Evolutionary conservation across 257 asterid species (phyloP).

Genomic region (Nicotiana tabacum): DNA sequence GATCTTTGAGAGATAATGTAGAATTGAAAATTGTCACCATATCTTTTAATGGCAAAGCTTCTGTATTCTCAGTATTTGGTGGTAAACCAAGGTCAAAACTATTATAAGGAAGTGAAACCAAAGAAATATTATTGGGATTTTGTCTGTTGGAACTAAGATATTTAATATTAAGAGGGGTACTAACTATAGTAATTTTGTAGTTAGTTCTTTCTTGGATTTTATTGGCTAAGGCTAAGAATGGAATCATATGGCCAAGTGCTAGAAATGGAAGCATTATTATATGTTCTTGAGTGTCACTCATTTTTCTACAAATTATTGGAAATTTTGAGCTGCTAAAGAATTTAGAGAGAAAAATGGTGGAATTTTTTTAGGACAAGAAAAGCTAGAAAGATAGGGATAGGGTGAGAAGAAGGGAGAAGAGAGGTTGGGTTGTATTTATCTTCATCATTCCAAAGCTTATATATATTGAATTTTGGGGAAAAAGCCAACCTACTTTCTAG

Average conservation of each 20-base stretch:
- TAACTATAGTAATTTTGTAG: conserved; percentile 51
- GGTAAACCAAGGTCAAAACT: conserved; percentile 57
- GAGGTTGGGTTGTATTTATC: neutral
- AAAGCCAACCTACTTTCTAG: neutral
- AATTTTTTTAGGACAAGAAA: neutral
- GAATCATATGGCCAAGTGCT: conserved; percentile 73
- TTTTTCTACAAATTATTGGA: neutral
- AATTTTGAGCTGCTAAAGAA: neutral
- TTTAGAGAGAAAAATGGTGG: neutral
- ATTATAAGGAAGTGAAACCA: conserved; percentile 51
- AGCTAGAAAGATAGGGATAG: neutral
- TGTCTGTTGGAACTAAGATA: conserved; percentile 42
- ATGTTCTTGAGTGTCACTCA: conserved; percentile 19
- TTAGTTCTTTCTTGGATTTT: conserved; percentile 25
- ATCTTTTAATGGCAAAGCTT: conserved; percentile 42
- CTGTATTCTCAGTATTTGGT: conserved; percentile 71
- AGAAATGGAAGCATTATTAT: conserved; percentile 60
- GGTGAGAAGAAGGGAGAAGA: neutral
- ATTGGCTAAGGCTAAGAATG: conserved; percentile 53
- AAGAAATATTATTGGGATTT: conserved; percentile 21
- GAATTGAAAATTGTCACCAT: conserved; percentile 41
- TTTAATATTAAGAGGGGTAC: conserved; percentile 52
- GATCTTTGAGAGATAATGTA: conserved; percentile 35
- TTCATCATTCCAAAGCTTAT: neutral
- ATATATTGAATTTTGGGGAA: neutral